These are phyloP conservation scores for Globisporangium barbulae DNA, from an alignment of 352 stramenopile genomes.

Conservation along the genomic window DNA sequence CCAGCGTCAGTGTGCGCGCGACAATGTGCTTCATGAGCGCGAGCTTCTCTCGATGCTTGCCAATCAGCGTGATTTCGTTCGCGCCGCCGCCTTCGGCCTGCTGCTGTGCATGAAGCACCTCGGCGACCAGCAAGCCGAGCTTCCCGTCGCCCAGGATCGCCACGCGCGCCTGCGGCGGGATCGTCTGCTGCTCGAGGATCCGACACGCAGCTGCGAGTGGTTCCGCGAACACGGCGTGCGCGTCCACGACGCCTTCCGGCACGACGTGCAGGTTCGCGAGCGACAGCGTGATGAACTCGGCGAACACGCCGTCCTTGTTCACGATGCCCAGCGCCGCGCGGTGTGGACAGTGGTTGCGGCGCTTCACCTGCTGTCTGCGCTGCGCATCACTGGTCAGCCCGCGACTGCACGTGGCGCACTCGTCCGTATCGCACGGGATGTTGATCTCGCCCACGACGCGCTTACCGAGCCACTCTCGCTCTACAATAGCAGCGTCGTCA, in stretches of 20 bases:
- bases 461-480: constrained; percentile 54
- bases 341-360: constrained; percentile 86
- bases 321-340: constrained; percentile 84
- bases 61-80: constrained; percentile 47
- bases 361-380: constrained; percentile 29
- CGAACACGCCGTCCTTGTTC: constrained; percentile 74
- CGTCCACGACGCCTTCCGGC: constrained; percentile 57
- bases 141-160: constrained; percentile 88
- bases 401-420: constrained; percentile 37
- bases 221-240: constrained; percentile 80
- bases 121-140: constrained; percentile 81
- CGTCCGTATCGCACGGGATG: constrained; percentile 63
- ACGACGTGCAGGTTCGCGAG: constrained; percentile 83
- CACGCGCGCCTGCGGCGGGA: constrained; percentile 52
- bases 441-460: constrained; percentile 93
- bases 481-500: constrained; percentile 5
- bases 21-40: constrained; percentile 48
- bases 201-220: constrained; percentile 84
- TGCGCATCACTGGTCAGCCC: background rate
- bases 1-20: constrained; percentile 24
- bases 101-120: constrained; percentile 53
- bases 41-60: constrained; percentile 58
- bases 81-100: constrained; percentile 9
- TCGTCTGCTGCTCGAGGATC: constrained; percentile 80
- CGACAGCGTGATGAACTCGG: constrained; percentile 80